These are phyloP conservation scores for Trichocladium antarcticum DNA, from an alignment of 495 filamentous ascomycete genomes.

Conservation along the genomic window DNA sequence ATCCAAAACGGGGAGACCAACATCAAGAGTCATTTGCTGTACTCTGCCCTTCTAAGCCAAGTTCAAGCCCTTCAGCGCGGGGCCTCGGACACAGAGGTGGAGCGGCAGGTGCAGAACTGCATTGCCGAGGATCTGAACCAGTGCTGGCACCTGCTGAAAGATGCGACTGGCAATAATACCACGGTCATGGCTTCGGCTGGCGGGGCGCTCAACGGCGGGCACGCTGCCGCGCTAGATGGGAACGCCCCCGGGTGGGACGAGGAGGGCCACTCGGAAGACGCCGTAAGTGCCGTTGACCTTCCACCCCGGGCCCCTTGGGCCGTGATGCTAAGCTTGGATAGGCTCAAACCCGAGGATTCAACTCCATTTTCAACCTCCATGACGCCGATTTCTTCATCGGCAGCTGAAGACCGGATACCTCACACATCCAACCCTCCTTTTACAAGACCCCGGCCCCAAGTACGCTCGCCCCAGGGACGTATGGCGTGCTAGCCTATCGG, in stretches of 20 bases:
- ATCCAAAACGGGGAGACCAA: constrained; percentile 47
- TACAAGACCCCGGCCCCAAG: no score
- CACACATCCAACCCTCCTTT: neutral
- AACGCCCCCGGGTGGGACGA: neutral
- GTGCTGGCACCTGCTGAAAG: constrained; percentile 16
- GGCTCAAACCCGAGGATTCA: constrained; percentile 13
- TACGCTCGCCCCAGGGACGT: no score
- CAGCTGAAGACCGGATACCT: constrained; percentile 4
- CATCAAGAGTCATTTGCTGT: constrained; percentile 43
- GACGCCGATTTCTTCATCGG: constrained; percentile 20
- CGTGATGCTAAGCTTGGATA: neutral
- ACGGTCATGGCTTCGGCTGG: neutral
- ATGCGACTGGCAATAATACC: constrained; percentile 2
- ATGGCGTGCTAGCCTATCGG: no score
- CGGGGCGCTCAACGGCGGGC: neutral
- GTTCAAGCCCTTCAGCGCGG: constrained; percentile 32
- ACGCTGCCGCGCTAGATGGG: neutral
- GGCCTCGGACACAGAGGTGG: constrained; percentile 18
- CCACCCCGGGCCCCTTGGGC: neutral
- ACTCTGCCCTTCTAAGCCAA: constrained; percentile 34
- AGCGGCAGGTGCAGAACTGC: constrained; percentile 17
- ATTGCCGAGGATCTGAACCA: constrained; percentile 18
- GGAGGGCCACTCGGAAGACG: constrained; percentile 12
- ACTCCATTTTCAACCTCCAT: constrained; percentile 23
- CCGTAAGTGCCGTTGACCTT: constrained; percentile 13